Base-by-base conservation (phyloP, 345 rosid genomes). In the Dovyalis caffra region DNA sequence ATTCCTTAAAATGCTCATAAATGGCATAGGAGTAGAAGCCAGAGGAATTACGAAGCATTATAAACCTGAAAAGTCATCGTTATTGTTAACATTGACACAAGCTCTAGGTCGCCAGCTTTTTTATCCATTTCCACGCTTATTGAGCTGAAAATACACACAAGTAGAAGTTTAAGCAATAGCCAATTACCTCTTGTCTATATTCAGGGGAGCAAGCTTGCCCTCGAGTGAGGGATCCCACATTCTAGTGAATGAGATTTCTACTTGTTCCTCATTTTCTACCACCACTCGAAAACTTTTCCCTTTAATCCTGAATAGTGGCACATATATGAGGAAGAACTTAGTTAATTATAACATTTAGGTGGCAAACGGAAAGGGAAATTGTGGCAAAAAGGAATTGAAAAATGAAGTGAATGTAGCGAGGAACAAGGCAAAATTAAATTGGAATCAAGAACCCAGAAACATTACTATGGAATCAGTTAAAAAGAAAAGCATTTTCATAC, bases 1-100 rank as follows among this genome's bases (percentile, higher is more conserved):
- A 95, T 64, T 92, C 91, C 75, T 75, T 51, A 74, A 79, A 71
- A 80, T 91, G 89, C 85, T 92, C 97, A 34, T 85, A 92, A 38
- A 89, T 87, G 71, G 91, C 92, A 38, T 92, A 92, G 8, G 90
- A 82, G 77, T 94, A 94, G 86, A 94, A 94, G 12, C 98, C 98
- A 0, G 93, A 90, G 34, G 86, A 86, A 78, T 86, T 86, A 21
- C 89, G 79, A n/a, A 90, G 88, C 91, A 95, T 82, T 75, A 91
- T 73, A 81, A 91, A 95, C 86, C 97, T 95, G 84, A 40, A 43
- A 64, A 63, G 21, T 2, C 32, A 51, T 6, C 10, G 40, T 10
- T 29, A 49, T 47, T 47, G 14, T 70, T 63, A 64, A 33, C 3
- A 38, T 66, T 43, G 8, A 12, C 35, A 32, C 1, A 23, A 28